Percentiles rank a stretch among this genome's conserved stretches.
Conservation (phyloP, 2,329 filamentous ascomycete genomes). For the Ophiognomonia clavigignenti-juglandacearum region DNA sequence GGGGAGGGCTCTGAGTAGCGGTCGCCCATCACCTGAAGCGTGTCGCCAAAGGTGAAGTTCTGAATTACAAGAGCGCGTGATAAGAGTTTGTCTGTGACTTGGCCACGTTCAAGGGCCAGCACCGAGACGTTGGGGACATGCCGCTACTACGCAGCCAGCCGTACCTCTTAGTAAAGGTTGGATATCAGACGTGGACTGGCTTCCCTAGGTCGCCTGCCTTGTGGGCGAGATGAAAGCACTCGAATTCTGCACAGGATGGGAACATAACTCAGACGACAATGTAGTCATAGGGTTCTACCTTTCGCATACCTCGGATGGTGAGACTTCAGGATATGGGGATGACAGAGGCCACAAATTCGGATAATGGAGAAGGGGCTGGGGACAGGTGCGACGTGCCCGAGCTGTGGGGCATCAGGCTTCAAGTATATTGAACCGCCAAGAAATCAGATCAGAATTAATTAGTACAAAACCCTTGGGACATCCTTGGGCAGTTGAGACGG, state of each 20-base stretch:
- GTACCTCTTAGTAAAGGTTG: not conserved
- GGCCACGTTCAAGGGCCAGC: not conserved
- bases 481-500: too few species aligned
- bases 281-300: not conserved
- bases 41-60: not conserved
- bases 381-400: too few species aligned
- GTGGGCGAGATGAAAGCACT: too few species aligned
- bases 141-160: not conserved
- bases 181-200: not conserved
- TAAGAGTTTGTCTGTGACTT: not conserved
- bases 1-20: not conserved
- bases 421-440: too few species aligned
- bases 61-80: not conserved
- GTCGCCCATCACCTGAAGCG: not conserved
- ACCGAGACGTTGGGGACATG: not conserved
- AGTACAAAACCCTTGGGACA: too few species aligned
- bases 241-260: not conserved
- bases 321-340: not conserved
- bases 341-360: not conserved
- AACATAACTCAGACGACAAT: not conserved
- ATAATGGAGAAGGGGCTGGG: too few species aligned
- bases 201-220: too few species aligned
- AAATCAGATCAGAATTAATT: too few species aligned
- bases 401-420: too few species aligned
- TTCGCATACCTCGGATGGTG: not conserved